phyloP scores from a whole-genome alignment of 2,329 filamentous ascomycete genomes.

The Thermothelomyces thermophilus region DNA sequence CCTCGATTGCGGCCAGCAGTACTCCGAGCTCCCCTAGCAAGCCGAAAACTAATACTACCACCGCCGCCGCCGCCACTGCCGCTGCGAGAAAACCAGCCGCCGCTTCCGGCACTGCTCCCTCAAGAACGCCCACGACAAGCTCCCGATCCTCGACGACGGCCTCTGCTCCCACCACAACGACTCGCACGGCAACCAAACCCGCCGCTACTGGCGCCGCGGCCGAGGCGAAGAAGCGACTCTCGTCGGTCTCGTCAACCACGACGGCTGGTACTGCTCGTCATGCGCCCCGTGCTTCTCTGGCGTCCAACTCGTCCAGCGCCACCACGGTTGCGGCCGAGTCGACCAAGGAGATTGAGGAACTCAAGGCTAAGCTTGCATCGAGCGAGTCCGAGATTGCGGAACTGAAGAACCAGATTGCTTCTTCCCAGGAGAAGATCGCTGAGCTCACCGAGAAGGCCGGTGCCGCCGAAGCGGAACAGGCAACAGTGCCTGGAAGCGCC shows the following conservation, averaged over 20 bases:
- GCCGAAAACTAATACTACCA: slow-evolving; percentile 17
- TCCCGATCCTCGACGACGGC: slow-evolving; percentile 33
- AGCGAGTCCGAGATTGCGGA: slow-evolving; percentile 52
- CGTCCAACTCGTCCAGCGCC: slow-evolving; percentile 26
- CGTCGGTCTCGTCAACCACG: slow-evolving; percentile 39
- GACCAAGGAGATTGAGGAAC: slow-evolving; percentile 52
- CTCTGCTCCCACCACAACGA: slow-evolving; percentile 31
- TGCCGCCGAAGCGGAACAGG: slow-evolving; percentile 31
- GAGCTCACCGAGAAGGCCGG: slow-evolving; percentile 46
- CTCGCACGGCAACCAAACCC: slow-evolving; percentile 32
- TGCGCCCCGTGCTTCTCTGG: slow-evolving; percentile 35
- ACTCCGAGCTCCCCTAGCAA: slow-evolving; percentile 24
- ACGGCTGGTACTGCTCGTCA: slow-evolving; percentile 36
- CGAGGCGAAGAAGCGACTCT: slow-evolving; percentile 53
- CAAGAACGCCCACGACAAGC: slow-evolving; percentile 29
- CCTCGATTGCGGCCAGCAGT: slow-evolving; percentile 27
- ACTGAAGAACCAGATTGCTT: slow-evolving; percentile 50
- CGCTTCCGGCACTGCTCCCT: slow-evolving; percentile 28
- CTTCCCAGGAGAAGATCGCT: slow-evolving; percentile 49
- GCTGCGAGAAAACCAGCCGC: slow-evolving; percentile 33
- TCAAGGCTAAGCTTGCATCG: slow-evolving; percentile 53
- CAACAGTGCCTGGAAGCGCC: slow-evolving; percentile 35
- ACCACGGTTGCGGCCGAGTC: slow-evolving; percentile 37
- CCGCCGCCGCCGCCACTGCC: slow-evolving; percentile 28
- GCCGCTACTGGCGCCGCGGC: slow-evolving; percentile 34